Evolutionary conservation across 1,284 basidiomycete species (phyloP), one percentile per base, ranked within the genome.

Genomic region (Boletus sp.): DNA sequence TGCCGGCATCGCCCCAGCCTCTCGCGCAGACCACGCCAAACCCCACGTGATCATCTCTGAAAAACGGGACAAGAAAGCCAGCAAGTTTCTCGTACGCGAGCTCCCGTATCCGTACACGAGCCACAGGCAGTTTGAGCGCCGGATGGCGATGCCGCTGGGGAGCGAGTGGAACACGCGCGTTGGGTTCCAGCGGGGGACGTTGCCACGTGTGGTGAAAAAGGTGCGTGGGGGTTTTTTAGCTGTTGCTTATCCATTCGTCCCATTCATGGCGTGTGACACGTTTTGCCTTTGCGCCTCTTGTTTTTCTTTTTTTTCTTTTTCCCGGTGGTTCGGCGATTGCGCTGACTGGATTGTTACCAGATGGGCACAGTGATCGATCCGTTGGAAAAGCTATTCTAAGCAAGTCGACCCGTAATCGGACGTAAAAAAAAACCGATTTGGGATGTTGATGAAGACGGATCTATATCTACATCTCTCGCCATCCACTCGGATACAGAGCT

Each of bases 91-190:
- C 49, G 80, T 92, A 47, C 89, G 88, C 65, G 92, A 96, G 66
- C 69, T 99, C 41, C 95, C 95, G 2, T 90, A 88, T 67, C 95
- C 95, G 2, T 99, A 94, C 66, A 95, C 94, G 4, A 88, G 84
- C 64, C 81, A 83, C 44, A 88, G 85, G 8, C 94, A 97, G 70
- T 96, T 89, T 65, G 91, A 94, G 66, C 80, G 86, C 26, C 81
- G 79, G 51, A 84, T 96, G 76, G 76, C 82, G 35, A 78, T 75
- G 43, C 91, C 94, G 2, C 61, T 97, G 25, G 95, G 95, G 5
- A 75, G 76, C 41, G 95, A 98, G 69, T 98, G 94, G 93, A 96
- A 95, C 58, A 94, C 93, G 2, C 74, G 91, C 23, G 78, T 88
- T n/a, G 87, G 80, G 9, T 90, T 92, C 76, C 91, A 94, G 72